Conservation (phyloP, 2,329 filamentous ascomycete genomes). For the Aspergillus sp. region DNA sequence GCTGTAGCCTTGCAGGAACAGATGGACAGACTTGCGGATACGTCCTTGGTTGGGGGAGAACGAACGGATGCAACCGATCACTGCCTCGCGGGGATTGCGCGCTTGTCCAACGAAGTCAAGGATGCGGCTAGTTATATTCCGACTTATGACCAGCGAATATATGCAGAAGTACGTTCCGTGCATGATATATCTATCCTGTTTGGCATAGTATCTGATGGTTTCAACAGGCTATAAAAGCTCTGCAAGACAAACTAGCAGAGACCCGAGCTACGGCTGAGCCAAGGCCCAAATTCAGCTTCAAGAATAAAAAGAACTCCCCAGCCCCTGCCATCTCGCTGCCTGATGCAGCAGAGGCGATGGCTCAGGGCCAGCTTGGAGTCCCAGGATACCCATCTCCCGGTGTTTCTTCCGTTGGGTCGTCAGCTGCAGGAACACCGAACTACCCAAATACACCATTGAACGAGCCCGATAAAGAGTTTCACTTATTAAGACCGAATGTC, state of each 20-base stretch:
- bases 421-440: conserved; percentile 34
- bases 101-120: conserved; percentile 78
- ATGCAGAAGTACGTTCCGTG: conserved; percentile 63
- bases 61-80: conserved; percentile 78
- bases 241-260: conserved; percentile 75
- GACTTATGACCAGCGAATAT: conserved; percentile 84
- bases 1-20: conserved; percentile 69
- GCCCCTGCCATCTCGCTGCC: conserved; percentile 51
- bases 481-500: conserved; percentile 32
- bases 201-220: not conserved
- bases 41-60: conserved; percentile 67
- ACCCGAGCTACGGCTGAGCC: conserved; percentile 68
- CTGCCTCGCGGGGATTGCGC: conserved; percentile 75
- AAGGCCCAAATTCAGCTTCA: conserved; percentile 83
- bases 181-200: not conserved
- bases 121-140: conserved; percentile 81
- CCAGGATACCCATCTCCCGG: conserved; percentile 44
- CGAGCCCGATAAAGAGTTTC: conserved; percentile 32
- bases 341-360: conserved; percentile 56
- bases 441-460: conserved; percentile 38
- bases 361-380: conserved; percentile 46
- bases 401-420: conserved; percentile 44
- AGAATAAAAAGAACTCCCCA: conserved; percentile 55
- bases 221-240: conserved; percentile 69
- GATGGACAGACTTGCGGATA: conserved; percentile 66